Evolutionary conservation across 1,284 basidiomycete species (phyloP).

Genomic region (Psilocybe mexicana): DNA sequence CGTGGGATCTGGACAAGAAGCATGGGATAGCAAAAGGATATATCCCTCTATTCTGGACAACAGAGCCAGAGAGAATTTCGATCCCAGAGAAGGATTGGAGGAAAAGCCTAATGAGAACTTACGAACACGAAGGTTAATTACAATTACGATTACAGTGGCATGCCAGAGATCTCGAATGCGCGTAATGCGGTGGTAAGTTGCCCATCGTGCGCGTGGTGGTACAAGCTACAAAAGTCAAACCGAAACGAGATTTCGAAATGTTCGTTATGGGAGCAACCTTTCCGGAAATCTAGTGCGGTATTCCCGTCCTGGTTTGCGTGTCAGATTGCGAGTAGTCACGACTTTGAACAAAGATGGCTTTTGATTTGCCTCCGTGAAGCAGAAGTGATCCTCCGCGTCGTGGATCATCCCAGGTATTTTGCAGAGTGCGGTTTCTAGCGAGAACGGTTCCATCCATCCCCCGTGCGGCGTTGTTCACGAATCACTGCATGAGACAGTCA

Average conservation of each 20-base stretch:
- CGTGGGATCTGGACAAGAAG: constrained; percentile 23
- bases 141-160: not conserved
- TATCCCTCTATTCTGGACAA: not conserved
- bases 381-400: constrained; percentile 20
- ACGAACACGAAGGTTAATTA: not conserved
- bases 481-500: not conserved
- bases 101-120: not conserved
- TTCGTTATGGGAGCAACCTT: too few relatives aligned
- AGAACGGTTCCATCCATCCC: not conserved
- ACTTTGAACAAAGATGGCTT: constrained; percentile 2
- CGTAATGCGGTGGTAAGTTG: not conserved
- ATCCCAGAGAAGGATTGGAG: not conserved
- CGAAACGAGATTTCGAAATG: too few relatives aligned
- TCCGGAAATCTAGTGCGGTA: too few relatives aligned
- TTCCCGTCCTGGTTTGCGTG: too few relatives aligned
- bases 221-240: too few relatives aligned
- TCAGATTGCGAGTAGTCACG: not conserved
- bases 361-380: constrained; percentile 3
- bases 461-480: not conserved
- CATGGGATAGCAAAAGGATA: not conserved
- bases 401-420: constrained; percentile 25
- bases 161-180: constrained; percentile 1
- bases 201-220: not conserved
- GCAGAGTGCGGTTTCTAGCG: not conserved
- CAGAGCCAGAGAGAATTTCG: constrained; percentile 3